Conservation (phyloP, 2,329 filamentous ascomycete species). For the Diaporthe sp. region DNA sequence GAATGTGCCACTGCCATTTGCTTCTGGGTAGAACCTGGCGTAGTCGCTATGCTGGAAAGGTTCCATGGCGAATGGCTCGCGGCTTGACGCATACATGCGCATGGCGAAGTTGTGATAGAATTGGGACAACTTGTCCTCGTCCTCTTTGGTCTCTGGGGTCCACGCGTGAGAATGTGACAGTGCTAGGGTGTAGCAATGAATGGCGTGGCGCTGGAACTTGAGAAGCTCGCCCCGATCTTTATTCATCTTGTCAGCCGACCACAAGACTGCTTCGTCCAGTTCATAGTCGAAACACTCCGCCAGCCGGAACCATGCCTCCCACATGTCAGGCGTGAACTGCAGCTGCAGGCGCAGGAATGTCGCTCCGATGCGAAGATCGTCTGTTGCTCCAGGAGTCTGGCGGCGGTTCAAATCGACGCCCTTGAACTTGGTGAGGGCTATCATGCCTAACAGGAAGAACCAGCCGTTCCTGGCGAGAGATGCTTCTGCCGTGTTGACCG, state of each 20-base stretch:
- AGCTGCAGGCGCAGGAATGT: slow-evolving; percentile 84
- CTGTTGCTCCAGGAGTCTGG: slow-evolving; percentile 80
- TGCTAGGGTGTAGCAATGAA: slow-evolving; percentile 80
- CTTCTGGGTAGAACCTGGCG: slow-evolving; percentile 66
- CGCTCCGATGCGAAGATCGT: slow-evolving; percentile 84
- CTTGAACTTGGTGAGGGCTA: slow-evolving; percentile 86
- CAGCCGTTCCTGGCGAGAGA: slow-evolving; percentile 84
- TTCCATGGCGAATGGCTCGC: slow-evolving; percentile 72
- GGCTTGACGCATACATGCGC: slow-evolving; percentile 70
- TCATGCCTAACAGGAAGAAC: slow-evolving; percentile 92
- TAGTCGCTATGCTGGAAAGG: slow-evolving; percentile 67
- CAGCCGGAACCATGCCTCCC: slow-evolving; percentile 92
- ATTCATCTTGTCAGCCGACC: slow-evolving; percentile 93
- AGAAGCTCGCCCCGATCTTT: slow-evolving; percentile 81
- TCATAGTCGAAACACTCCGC: slow-evolving; percentile 90
- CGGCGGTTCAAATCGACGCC: slow-evolving; percentile 77
- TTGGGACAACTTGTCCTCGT: slow-evolving; percentile 65
- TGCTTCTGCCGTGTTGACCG: slow-evolving; percentile 75
- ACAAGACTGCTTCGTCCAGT: slow-evolving; percentile 86
- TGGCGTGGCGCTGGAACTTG: slow-evolving; percentile 80
- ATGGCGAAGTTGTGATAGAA: slow-evolving; percentile 70
- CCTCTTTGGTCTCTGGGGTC: slow-evolving; percentile 55
- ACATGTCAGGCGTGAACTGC: slow-evolving; percentile 82
- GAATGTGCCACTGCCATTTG: slow-evolving; percentile 60
- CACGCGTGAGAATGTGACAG: slow-evolving; percentile 67